Evolutionary conservation across 2,329 filamentous ascomycete species (phyloP).

Genomic region (Cordyceps militaris): DNA sequence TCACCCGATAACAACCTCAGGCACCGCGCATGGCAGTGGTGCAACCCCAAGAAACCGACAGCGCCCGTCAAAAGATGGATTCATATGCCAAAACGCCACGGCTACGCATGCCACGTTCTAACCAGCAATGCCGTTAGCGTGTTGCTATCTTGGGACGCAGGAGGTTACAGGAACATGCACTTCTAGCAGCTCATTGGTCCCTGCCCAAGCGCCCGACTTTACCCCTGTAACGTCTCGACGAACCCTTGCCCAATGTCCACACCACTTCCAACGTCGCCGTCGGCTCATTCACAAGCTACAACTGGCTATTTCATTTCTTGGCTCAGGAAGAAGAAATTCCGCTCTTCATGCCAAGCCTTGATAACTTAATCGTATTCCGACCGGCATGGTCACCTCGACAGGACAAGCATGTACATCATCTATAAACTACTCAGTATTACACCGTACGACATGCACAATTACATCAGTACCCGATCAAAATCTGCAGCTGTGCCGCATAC

Average conservation of each 20-base stretch:
- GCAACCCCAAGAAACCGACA: not conserved
- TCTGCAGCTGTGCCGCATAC: not conserved
- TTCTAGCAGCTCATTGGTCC: conserved; percentile 8
- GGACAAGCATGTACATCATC: no score
- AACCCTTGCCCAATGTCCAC: not conserved
- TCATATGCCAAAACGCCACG: not conserved
- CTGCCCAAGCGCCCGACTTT: conserved; percentile 2
- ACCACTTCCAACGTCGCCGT: not conserved
- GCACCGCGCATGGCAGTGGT: not conserved
- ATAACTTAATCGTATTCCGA: not conserved
- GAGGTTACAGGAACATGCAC: conserved; percentile 6
- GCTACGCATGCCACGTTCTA: not conserved
- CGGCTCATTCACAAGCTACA: not conserved
- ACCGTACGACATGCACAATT: not conserved
- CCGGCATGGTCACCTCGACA: not conserved
- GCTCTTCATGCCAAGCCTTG: not conserved
- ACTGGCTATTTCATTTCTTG: not conserved
- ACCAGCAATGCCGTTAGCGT: conserved; percentile 8
- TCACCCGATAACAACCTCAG: not conserved
- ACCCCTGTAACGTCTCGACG: conserved; percentile 1
- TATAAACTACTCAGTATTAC: not conserved
- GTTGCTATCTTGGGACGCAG: conserved; percentile 12
- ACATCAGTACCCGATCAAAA: not conserved
- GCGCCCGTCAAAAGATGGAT: not conserved
- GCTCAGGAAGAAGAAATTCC: not conserved